These are phyloP conservation scores for Macrophomina pseudophaseolina DNA, from an alignment of 2,329 filamentous ascomycete species.

Conservation along the genomic window DNA sequence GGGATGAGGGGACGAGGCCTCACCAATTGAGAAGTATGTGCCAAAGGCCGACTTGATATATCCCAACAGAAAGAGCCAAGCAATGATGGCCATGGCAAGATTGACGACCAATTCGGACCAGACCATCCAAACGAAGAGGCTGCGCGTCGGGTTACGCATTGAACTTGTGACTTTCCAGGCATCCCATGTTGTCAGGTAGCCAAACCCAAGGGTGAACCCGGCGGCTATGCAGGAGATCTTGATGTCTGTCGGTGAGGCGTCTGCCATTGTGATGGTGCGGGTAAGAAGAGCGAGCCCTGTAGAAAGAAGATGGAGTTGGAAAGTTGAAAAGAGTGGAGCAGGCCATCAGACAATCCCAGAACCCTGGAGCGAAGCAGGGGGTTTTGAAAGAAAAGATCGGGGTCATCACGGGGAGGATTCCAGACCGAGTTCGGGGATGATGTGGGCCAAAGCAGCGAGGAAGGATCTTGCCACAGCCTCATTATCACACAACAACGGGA, in stretches of 20 bases:
- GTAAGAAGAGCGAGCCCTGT: too few species aligned
- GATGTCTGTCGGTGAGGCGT: slow-evolving; percentile 2
- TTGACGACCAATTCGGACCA: slow-evolving; percentile 54
- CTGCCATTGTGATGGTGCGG: neutral
- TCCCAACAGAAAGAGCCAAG: slow-evolving; percentile 48
- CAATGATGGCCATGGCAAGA: slow-evolving; percentile 46
- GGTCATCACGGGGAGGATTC: neutral
- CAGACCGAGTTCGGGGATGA: slow-evolving; percentile 5
- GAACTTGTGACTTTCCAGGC: slow-evolving; percentile 5
- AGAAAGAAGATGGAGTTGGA: too few species aligned
- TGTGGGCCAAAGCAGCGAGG: neutral
- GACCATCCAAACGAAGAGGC: slow-evolving; percentile 49
- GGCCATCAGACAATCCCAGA: neutral
- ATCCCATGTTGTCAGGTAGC: slow-evolving; percentile 22
- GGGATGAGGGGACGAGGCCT: neutral
- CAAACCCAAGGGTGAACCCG: slow-evolving; percentile 12
- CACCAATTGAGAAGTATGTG: neutral
- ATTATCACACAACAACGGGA: neutral
- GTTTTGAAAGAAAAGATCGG: neutral
- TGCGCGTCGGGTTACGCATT: slow-evolving; percentile 6
- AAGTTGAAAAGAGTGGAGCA: neutral
- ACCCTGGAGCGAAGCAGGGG: neutral
- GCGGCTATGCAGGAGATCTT: slow-evolving; percentile 6
- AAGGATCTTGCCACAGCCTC: neutral
- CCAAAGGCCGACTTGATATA: slow-evolving; percentile 40